Evolutionary conservation across 2,329 filamentous ascomycete species (phyloP).

Genomic region (Emmonsiellopsis sp.): DNA sequence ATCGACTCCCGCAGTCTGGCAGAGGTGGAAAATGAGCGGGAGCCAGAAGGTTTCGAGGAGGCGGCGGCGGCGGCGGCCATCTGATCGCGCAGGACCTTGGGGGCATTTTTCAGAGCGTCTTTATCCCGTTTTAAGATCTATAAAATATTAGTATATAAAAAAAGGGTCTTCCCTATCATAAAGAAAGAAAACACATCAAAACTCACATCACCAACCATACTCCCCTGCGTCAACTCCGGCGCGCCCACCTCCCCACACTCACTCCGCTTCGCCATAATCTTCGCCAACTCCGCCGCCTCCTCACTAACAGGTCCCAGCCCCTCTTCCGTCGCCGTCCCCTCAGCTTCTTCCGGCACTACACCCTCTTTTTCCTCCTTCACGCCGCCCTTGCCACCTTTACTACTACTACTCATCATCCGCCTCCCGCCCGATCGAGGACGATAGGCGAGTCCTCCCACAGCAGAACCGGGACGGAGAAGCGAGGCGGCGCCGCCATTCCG

Average conservation of each 20-base stretch:
- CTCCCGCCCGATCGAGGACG: no score
- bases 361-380: constrained; percentile 18
- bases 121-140: constrained; percentile 57
- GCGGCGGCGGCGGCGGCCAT: constrained; percentile 6
- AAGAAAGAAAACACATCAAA: constrained; percentile 9
- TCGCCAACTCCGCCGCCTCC: constrained; percentile 53
- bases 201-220: constrained; percentile 56
- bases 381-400: background rate
- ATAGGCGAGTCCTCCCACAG: no score
- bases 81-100: constrained; percentile 56
- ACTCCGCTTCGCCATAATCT: constrained; percentile 44
- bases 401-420: no score
- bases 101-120: constrained; percentile 52
- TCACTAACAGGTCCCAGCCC: constrained; percentile 53
- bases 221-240: constrained; percentile 57
- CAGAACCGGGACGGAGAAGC: no score
- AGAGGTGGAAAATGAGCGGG: constrained; percentile 51
- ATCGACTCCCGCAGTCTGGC: constrained; percentile 27
- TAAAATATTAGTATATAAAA: background rate
- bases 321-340: constrained; percentile 43
- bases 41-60: constrained; percentile 10
- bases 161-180: background rate
- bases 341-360: constrained; percentile 19
- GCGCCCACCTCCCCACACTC: constrained; percentile 33
- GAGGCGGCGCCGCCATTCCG: no score